Percentiles rank a stretch among this genome's conserved stretches.
Conservation (phyloP, 1,139 yeast species). For the Waltiozyma sp. region DNA sequence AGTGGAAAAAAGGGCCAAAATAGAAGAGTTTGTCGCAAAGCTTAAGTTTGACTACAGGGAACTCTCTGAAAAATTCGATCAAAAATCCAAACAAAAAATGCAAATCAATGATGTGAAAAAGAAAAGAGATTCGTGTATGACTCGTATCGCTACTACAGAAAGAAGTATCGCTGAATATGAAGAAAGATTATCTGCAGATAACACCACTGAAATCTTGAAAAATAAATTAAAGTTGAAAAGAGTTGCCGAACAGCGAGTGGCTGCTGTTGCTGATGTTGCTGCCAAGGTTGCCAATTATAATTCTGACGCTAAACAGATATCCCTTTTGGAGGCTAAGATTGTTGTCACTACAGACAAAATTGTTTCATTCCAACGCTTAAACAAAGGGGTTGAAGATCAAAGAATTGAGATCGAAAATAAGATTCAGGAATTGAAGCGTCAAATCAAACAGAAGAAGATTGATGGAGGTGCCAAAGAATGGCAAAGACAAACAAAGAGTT, state of each 20-base stretch:
- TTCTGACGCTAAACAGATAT: conserved; percentile 13
- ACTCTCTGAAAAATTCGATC: conserved; percentile 10
- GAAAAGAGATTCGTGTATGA: conserved; percentile 12
- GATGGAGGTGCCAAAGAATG: conserved; percentile 35
- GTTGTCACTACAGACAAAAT: conserved; percentile 25
- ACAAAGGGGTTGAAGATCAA: conserved; percentile 27
- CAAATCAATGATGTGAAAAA: conserved; percentile 3
- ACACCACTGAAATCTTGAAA: conserved; percentile 8
- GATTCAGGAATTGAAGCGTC: conserved; percentile 30
- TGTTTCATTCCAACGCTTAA: conserved; percentile 22
- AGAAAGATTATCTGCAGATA: conserved; percentile 15
- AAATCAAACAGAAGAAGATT: conserved; percentile 32
- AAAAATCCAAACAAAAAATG: conserved; percentile 9
- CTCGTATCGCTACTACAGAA: conserved; percentile 18
- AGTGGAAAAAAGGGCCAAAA: conserved; percentile 9
- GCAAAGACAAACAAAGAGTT: conserved; percentile 28
- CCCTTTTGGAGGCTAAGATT: conserved; percentile 18
- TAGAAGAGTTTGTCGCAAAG: conserved; percentile 10
- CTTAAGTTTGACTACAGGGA: conserved; percentile 10
- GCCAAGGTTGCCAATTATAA: conserved; percentile 9
- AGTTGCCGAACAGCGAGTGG: conserved; percentile 11
- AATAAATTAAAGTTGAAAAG: conserved; percentile 13
- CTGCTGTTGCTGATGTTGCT: conserved; percentile 19
- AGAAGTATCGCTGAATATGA: conserved; percentile 20
- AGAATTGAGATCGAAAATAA: conserved; percentile 22